Evolutionary conservation across 2,329 filamentous ascomycete genomes (phyloP).

Genomic region (Fusarium mexicanum): DNA sequence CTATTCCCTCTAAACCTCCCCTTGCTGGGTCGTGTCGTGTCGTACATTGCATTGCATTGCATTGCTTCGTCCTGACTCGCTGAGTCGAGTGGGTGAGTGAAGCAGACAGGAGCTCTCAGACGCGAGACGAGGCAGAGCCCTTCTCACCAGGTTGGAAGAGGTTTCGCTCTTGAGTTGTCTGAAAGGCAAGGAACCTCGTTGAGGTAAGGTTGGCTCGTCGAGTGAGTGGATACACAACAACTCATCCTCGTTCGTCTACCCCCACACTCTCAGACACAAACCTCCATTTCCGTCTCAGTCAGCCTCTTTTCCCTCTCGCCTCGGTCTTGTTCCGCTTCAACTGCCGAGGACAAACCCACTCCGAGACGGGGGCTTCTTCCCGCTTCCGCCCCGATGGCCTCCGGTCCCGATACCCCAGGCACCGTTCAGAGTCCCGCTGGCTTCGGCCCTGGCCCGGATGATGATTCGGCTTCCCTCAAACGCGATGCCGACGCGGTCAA

Average conservation of each 20-base stretch:
- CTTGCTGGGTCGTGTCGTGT: neutral
- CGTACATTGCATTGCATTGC: conserved; percentile 1
- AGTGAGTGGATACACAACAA: conserved; percentile 24
- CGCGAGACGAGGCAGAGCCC: neutral
- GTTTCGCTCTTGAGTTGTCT: neutral
- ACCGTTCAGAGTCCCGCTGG: conserved; percentile 32
- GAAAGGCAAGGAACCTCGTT: neutral
- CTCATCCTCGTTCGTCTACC: conserved; percentile 14
- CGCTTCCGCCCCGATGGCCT: conserved; percentile 31
- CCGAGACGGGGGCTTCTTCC: conserved; percentile 9
- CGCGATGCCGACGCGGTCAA: conserved; percentile 37
- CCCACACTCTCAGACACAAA: conserved; percentile 21
- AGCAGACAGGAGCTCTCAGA: neutral
- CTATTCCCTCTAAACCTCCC: neutral
- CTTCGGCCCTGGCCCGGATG: conserved; percentile 10
- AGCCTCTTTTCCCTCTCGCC: conserved; percentile 6
- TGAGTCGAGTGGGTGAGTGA: neutral
- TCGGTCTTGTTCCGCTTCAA: neutral
- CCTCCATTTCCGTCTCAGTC: conserved; percentile 5
- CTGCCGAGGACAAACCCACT: conserved; percentile 26
- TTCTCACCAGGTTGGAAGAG: neutral
- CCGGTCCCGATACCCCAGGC: conserved; percentile 35
- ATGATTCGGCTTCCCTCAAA: conserved; percentile 27
- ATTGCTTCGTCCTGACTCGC: conserved; percentile 6
- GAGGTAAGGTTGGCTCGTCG: neutral